Conservation (phyloP, 2,329 filamentous ascomycete genomes). For the Venturia oleaginea region DNA sequence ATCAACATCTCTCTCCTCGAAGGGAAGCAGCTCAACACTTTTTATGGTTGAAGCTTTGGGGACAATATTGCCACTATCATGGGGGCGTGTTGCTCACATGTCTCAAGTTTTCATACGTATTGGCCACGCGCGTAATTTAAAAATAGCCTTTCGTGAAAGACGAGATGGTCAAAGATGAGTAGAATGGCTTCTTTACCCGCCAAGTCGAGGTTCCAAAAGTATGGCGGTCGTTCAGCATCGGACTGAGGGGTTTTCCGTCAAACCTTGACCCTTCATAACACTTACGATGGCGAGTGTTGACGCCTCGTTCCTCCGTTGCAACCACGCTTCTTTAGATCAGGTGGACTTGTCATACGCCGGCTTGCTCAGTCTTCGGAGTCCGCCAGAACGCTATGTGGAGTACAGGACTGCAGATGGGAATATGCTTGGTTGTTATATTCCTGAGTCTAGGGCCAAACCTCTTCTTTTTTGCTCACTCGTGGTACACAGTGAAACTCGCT, state of each 20-base stretch:
- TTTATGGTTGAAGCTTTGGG: no score
- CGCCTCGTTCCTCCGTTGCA: not conserved
- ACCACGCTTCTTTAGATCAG: not conserved
- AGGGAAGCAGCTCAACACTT: no score
- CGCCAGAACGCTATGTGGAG: not conserved
- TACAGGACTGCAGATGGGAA: not conserved
- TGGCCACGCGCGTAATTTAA: no score
- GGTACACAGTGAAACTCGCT: not conserved
- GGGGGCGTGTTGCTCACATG: no score
- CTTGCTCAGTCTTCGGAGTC: not conserved
- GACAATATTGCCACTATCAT: no score
- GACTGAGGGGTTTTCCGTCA: not conserved
- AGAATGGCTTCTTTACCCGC: not conserved
- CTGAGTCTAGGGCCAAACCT: not conserved
- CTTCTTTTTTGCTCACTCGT: not conserved
- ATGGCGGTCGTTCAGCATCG: not conserved
- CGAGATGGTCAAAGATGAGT: no score
- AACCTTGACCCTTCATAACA: not conserved
- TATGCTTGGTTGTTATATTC: not conserved
- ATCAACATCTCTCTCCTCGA: no score
- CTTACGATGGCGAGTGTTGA: not conserved
- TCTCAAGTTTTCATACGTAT: no score
- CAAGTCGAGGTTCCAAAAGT: not conserved
- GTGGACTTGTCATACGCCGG: not conserved
- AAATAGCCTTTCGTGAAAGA: no score